A percentile compares a stretch with the other conserved stretches of the same genome.
Conservation (phyloP, 306 rosid genomes). For the Albizia julibrissin region DNA sequence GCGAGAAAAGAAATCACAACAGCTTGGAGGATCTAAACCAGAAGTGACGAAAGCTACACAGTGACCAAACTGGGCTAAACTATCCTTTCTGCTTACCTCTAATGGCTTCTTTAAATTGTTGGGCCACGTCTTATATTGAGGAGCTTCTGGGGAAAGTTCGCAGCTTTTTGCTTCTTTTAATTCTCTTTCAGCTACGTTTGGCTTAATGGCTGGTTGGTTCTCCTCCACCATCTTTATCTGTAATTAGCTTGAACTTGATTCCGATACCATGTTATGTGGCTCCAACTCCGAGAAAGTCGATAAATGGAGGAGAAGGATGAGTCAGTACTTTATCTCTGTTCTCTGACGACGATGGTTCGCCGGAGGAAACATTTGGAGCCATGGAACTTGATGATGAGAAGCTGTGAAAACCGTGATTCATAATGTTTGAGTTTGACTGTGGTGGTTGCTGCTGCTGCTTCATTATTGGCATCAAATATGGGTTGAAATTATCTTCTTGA, state of each 20-base stretch:
- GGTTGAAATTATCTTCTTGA: conserved; percentile 19
- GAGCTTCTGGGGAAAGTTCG: conserved; percentile 39
- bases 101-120: conserved; percentile 57
- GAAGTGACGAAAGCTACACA: conserved; percentile 51
- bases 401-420: conserved; percentile 31
- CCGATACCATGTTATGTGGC: conserved; percentile 48
- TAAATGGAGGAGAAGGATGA: conserved; percentile 51
- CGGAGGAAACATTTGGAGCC: conserved; percentile 37
- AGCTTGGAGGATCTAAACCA: conserved; percentile 48
- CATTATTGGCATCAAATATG: conserved; percentile 45
- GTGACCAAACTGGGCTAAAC: conserved; percentile 55
- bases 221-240: background rate
- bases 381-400: conserved; percentile 50
- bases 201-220: background rate
- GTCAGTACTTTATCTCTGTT: conserved; percentile 34
- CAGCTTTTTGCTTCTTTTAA: conserved; percentile 35
- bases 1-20: conserved; percentile 45
- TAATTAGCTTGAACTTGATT: conserved; percentile 27
- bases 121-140: conserved; percentile 71
- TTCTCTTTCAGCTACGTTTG: background rate
- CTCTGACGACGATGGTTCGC: conserved; percentile 55
- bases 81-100: conserved; percentile 58
- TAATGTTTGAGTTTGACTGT: background rate
- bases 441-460: conserved; percentile 15
- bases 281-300: conserved; percentile 99